Conservation (phyloP, 2,329 filamentous ascomycete species). For the Sporothrix brunneoviolacea region DNA sequence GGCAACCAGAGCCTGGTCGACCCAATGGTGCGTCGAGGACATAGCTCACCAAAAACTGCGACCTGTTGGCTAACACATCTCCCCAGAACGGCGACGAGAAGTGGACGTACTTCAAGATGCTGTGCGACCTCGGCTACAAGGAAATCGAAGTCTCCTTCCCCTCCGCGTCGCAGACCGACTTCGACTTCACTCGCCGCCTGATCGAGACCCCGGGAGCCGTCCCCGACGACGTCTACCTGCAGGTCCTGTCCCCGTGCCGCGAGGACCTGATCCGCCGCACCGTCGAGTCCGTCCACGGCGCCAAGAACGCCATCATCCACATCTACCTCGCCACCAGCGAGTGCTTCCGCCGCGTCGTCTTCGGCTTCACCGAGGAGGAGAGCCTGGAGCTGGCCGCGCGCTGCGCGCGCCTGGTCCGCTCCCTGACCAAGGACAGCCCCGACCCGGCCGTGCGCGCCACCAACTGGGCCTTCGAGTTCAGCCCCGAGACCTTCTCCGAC, state of each 20-base stretch:
- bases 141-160: slow-evolving; percentile 97
- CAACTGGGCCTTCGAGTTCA: slow-evolving; percentile 76
- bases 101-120: slow-evolving; percentile 91
- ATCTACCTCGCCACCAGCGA: slow-evolving; percentile 94
- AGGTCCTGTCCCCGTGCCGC: slow-evolving; percentile 87
- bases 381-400: slow-evolving; percentile 73
- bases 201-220: slow-evolving; percentile 77
- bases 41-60: too few species aligned
- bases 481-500: slow-evolving; percentile 85
- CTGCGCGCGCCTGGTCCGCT: slow-evolving; percentile 80
- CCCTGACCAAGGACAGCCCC: slow-evolving; percentile 74
- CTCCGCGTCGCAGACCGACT: slow-evolving; percentile 90
- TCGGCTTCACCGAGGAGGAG: slow-evolving; percentile 78
- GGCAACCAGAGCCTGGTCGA: slow-evolving; percentile 91
- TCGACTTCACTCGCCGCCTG: slow-evolving; percentile 84
- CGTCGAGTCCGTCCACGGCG: slow-evolving; percentile 78
- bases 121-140: slow-evolving; percentile 88
- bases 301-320: slow-evolving; percentile 91
- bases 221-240: slow-evolving; percentile 84
- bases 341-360: slow-evolving; percentile 89
- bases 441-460: slow-evolving; percentile 51
- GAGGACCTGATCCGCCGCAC: slow-evolving; percentile 85
- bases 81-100: slow-evolving; percentile 85
- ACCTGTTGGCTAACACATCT: too few species aligned
- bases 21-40: slow-evolving; percentile 83